Conservation (phyloP, 495 filamentous ascomycete genomes). For the Stereocaulon alpinum region DNA sequence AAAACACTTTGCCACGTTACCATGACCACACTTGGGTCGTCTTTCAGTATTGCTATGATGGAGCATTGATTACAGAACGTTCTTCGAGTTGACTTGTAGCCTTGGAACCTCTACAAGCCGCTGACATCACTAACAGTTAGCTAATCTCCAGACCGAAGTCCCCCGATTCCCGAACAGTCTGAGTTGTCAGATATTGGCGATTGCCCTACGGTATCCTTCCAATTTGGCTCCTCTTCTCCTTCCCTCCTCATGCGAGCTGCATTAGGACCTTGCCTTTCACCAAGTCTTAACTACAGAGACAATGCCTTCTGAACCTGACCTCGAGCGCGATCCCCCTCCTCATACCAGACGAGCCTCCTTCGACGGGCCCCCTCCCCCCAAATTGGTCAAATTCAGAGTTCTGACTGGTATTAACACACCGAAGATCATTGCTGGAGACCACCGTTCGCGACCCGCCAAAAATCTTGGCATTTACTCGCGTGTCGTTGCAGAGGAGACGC, state of each 20-base stretch:
- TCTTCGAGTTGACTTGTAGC: no score
- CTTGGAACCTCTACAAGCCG: no score
- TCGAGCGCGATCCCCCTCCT: conserved; percentile 12
- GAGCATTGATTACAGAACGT: no score
- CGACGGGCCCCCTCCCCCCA: conserved; percentile 17
- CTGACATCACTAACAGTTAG: no score
- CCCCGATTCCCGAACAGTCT: no score
- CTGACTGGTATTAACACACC: conserved; percentile 39
- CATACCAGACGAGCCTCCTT: background rate
- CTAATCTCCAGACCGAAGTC: no score
- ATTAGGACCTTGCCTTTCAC: background rate
- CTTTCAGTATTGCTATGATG: no score
- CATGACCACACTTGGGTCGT: no score
- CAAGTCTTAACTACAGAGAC: background rate
- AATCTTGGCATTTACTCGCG: conserved; percentile 54
- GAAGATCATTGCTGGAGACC: conserved; percentile 23
- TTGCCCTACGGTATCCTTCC: background rate
- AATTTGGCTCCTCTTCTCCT: background rate
- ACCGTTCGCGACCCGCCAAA: conserved; percentile 30
- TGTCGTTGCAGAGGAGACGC: conserved; percentile 41
- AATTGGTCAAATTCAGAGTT: conserved; percentile 38
- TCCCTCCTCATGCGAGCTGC: background rate
- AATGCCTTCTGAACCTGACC: conserved; percentile 11
- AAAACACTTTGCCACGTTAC: no score
- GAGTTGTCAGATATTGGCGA: no score